A percentile compares a stretch with the other conserved stretches of the same genome.
These are phyloP conservation scores for Metarhizium sp. DNA, from an alignment of 2,329 filamentous ascomycete species.

Conservation along the genomic window DNA sequence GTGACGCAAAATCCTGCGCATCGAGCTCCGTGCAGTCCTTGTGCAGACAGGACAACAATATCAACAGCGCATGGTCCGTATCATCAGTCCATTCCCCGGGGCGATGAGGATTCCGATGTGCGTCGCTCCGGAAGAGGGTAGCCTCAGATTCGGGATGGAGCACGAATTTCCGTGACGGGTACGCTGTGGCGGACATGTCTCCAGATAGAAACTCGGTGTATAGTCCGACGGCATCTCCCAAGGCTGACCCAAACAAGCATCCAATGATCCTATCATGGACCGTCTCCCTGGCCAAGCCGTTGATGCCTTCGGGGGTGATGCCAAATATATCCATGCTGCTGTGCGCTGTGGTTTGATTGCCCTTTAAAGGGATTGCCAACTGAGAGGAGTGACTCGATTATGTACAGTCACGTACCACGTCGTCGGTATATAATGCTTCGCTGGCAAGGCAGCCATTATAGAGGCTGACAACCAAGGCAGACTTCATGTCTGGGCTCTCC, in stretches of 20 bases:
- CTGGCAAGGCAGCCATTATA: too few relatives aligned
- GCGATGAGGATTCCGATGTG: constrained; percentile 32
- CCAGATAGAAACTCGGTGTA: constrained; percentile 43
- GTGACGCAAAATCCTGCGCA: constrained; percentile 3
- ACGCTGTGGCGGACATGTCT: constrained; percentile 21
- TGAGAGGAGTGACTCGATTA: too few relatives aligned
- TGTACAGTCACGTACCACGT: too few relatives aligned
- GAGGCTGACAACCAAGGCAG: too few relatives aligned
- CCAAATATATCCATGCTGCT: neutral
- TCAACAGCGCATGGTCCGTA: constrained; percentile 42
- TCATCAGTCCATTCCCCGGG: constrained; percentile 43
- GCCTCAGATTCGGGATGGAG: constrained; percentile 23
- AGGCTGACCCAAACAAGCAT: constrained; percentile 36
- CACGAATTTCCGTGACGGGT: constrained; percentile 29
- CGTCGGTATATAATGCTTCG: too few relatives aligned
- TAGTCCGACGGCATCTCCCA: constrained; percentile 44
- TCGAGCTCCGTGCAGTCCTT: constrained; percentile 22
- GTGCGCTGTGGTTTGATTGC: too few relatives aligned
- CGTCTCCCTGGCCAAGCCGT: constrained; percentile 10
- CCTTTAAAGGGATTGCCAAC: too few relatives aligned
- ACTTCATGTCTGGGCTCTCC: too few relatives aligned
- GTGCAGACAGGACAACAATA: constrained; percentile 37
- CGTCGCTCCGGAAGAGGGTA: constrained; percentile 33
- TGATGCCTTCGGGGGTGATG: constrained; percentile 10
- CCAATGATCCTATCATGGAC: constrained; percentile 20